A percentile compares a stretch with the other conserved stretches of the same genome.
Conservation (phyloP, 306 rosid genomes). For the Corylus avellana region DNA sequence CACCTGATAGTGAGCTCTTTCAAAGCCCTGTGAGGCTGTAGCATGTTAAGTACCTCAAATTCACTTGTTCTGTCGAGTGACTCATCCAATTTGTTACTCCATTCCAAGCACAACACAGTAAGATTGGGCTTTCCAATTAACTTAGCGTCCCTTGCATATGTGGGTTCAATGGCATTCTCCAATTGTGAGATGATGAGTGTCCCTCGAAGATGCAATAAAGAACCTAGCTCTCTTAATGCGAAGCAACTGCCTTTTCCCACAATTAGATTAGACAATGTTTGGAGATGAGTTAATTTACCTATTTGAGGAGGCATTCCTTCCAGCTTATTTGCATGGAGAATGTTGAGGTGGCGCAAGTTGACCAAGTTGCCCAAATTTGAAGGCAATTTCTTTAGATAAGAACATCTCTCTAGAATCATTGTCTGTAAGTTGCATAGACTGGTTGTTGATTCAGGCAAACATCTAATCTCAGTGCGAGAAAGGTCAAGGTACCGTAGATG, state of each 20-base stretch:
- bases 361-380: neutral
- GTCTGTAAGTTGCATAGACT: conserved; percentile 16
- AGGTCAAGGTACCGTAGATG: conserved; percentile 12
- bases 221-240: no score
- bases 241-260: no score
- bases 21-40: neutral
- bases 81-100: no score
- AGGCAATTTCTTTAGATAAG: neutral
- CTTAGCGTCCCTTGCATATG: no score
- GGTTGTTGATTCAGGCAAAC: neutral
- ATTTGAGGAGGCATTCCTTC: neutral
- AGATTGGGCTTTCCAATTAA: no score
- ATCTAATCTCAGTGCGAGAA: neutral
- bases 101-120: no score
- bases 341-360: no score
- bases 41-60: neutral
- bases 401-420: neutral
- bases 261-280: no score
- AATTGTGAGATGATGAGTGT: no score
- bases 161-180: no score
- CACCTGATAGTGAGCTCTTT: neutral
- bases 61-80: neutral
- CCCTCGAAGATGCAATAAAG: neutral
- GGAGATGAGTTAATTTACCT: neutral
- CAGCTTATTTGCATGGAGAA: no score